These are phyloP conservation scores for Boechera stricta DNA, from an alignment of 345 rosid species.

Conservation along the genomic window DNA sequence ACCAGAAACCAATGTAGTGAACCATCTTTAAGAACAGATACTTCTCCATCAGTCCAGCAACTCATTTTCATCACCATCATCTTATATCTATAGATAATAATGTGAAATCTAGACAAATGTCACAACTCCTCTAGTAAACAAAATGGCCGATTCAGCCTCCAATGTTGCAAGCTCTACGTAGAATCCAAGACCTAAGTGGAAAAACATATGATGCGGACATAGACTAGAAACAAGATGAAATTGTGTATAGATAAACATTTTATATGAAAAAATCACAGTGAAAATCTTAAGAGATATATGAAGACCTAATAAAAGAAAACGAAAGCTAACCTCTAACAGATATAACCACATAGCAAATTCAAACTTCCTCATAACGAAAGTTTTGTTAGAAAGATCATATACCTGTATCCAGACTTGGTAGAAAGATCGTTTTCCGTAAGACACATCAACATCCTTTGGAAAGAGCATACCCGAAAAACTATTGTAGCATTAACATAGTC, in stretches of 20 bases:
- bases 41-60: constrained; percentile 35
- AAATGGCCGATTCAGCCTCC: not conserved
- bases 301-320: constrained; percentile 32
- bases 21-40: constrained; percentile 27
- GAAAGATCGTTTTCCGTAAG: constrained; percentile 5
- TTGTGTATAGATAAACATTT: not conserved
- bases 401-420: constrained; percentile 36
- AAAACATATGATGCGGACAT: constrained; percentile 1
- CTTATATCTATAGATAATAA: constrained; percentile 9
- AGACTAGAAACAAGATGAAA: constrained; percentile 7
- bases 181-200: constrained; percentile 17
- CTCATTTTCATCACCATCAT: not conserved
- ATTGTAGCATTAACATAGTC: constrained; percentile 23
- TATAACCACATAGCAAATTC: constrained; percentile 5
- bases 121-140: constrained; percentile 14
- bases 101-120: constrained; percentile 17
- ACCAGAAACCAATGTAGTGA: constrained; percentile 27
- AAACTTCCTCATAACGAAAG: constrained; percentile 1
- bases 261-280: constrained; percentile 3
- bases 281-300: not conserved
- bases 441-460: constrained; percentile 34
- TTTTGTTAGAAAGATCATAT: constrained; percentile 33
- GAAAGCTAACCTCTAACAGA: constrained; percentile 21
- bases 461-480: constrained; percentile 20
- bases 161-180: constrained; percentile 3